Evolutionary conservation across 192 early-diverging fungal genomes (phyloP), one percentile per base, ranked within the genome.

Genomic region (Linnemannia schmuckeri): DNA sequence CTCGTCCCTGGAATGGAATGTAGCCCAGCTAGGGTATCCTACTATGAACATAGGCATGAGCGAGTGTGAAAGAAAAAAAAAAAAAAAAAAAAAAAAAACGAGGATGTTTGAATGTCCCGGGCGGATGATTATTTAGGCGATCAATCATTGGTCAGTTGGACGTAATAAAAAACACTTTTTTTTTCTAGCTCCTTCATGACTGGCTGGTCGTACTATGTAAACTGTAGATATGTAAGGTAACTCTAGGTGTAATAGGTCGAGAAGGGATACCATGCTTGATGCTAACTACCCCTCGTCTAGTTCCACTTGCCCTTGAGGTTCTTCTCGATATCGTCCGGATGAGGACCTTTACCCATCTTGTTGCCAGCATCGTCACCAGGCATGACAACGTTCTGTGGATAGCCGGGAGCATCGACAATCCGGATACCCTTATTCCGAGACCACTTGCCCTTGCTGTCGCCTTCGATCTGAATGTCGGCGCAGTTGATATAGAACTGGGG

Each of bases 401-500:
- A 8, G 0, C 44, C 57, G 9, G 49, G 70, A 4, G 71, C 61
- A 38, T 87, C 76, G 17, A 81, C 85, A 74, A 81, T 77, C 57
- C 38, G 0, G n/a, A 87, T 78, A 20, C 83, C 82, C n/a, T 40
- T 63, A 6, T 54, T 20, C 7, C 33, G 84, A 71, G 82, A 83
- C 68, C 57, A 74, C 38, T 55, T 83, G 52, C 24, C 76, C 22
- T 3, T 54, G 9, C 1, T 18, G 1, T 80, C 72, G 22, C 93
- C 92, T 2, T 76, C 74, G 75, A 95, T 91, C 35, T 82, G 89
- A 10, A 96, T 85, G 89, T 95, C 94, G 24, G 93, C 94, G 78
- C 94, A 95, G 89, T 94, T 94, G 88, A 92, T 92, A 87, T 96
- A 96, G 79, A 92, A 95, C 88, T 96, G 94, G 66, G 93, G 92